phyloP scores from a whole-genome alignment of 768 basidiomycete genomes.

The Calvatia gigantea region DNA sequence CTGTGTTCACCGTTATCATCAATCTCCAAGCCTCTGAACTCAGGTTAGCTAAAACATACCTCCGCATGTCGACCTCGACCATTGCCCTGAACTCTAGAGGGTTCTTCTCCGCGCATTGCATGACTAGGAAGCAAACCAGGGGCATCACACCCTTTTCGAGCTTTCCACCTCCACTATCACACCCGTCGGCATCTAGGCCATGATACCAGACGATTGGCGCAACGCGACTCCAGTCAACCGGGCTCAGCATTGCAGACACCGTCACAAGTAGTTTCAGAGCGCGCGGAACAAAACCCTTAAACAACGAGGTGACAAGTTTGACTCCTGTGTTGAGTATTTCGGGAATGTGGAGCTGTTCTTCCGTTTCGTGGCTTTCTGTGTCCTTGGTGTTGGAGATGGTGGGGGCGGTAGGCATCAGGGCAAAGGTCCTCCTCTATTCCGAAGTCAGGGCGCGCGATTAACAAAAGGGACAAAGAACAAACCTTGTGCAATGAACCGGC shows the following conservation, averaged over 20 bases:
- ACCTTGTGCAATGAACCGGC: conserved; percentile 44
- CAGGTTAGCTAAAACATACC: conserved; percentile 35
- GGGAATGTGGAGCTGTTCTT: conserved; percentile 23
- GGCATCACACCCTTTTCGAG: background rate
- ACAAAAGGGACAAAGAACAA: conserved; percentile 3
- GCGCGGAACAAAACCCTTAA: conserved; percentile 41
- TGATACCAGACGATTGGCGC: conserved; percentile 57
- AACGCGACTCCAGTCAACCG: conserved; percentile 48
- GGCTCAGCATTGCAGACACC: conserved; percentile 49
- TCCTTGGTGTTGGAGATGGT: conserved; percentile 14
- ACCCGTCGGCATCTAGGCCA: conserved; percentile 37
- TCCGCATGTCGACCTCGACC: conserved; percentile 54
- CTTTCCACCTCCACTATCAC: conserved; percentile 19
- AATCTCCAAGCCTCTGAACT: background rate
- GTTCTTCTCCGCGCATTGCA: conserved; percentile 70
- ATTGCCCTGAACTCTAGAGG: conserved; percentile 43
- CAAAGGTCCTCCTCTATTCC: conserved; percentile 16
- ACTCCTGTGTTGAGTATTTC: conserved; percentile 33
- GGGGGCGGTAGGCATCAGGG: conserved; percentile 8
- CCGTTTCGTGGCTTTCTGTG: conserved; percentile 13
- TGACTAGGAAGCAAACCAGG: conserved; percentile 50
- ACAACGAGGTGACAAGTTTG: conserved; percentile 39
- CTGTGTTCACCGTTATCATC: conserved; percentile 27
- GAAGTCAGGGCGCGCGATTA: background rate
- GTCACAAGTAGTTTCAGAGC: conserved; percentile 60